Base-by-base conservation (phyloP, 345 rosid species). In the Nephelium lappaceum region DNA sequence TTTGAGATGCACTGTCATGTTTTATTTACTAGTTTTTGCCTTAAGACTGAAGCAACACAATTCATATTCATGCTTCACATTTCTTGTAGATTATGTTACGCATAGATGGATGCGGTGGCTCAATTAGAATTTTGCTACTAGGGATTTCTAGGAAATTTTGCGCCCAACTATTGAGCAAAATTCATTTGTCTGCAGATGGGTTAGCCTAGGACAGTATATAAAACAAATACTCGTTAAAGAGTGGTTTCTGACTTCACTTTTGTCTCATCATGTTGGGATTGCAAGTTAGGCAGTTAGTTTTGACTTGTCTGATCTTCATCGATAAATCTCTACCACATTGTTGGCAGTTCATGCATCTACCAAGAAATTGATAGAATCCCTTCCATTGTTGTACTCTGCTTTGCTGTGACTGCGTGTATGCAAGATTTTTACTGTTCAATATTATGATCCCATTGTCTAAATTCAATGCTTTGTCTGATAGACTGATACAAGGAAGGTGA, bases 271-370 rank as follows among this genome's bases (percentile, higher is more conserved):
- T 53, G 75, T 18, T 41, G 1, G 3, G 75, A 53, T 71, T 71
- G 45, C 64, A 36, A 72, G 49, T 39, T 31, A 57, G 47, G 51
- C 49, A 0, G 27, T 7, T 57, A 39, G 67, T 10, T 72, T 53
- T 71, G 64, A 31, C 74, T 53, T 8, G 24, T 53, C 24, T n/a
- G 47, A 39, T 8, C n/a, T 49, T 69, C 11, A 1, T 39, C 36
- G 49, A 72, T 72, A 55, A 55, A 72, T 53, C 47, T 72, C 64
- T 72, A 11, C 36, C 47, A 31, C 64, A 36, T 53, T 27, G 12
- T 24, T 25, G 63, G 16, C 63, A 14, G n/a, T 45, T 69, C 10
- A 49, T 69, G 72, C 51, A 10, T 21, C 72, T 43, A 27, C 74
- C 61, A 49, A 70, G 11, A 47, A 51, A 51, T 71, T 27, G 23